These are phyloP conservation scores for Talaromyces sp. DNA, from an alignment of 2,329 filamentous ascomycete species.

Conservation along the genomic window DNA sequence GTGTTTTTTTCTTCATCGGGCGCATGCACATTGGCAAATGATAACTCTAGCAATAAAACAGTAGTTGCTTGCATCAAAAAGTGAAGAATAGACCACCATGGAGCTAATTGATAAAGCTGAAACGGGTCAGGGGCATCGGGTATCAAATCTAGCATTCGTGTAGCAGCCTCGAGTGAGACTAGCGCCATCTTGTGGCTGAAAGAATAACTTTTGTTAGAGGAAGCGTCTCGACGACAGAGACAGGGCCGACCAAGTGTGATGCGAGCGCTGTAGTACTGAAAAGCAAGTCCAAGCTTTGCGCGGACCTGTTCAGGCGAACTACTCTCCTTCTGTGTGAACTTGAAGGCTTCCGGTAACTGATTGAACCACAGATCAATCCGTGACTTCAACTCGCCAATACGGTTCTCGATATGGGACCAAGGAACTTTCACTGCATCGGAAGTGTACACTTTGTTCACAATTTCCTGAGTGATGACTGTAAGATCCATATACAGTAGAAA, in stretches of 20 bases:
- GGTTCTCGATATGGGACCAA: conserved; percentile 41
- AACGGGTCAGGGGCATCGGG: conserved; percentile 41
- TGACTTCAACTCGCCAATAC: conserved; percentile 37
- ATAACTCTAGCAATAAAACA: conserved; percentile 46
- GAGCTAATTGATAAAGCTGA: conserved; percentile 39
- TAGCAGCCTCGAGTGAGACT: conserved; percentile 39
- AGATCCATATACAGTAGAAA: conserved; percentile 42
- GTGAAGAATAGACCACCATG: conserved; percentile 47
- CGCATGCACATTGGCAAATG: conserved; percentile 44
- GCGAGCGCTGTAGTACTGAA: conserved; percentile 44
- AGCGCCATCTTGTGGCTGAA: conserved; percentile 42
- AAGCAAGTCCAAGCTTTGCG: conserved; percentile 40
- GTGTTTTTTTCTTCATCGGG: conserved; percentile 38
- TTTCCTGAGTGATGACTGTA: conserved; percentile 39
- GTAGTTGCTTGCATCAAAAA: conserved; percentile 45
- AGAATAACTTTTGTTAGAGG: conserved; percentile 25
- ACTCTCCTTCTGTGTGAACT: conserved; percentile 36
- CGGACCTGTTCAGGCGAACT: conserved; percentile 34
- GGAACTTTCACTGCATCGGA: conserved; percentile 37
- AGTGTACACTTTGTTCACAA: conserved; percentile 43
- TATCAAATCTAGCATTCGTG: conserved; percentile 39
- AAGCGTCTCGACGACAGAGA: conserved; percentile 44
- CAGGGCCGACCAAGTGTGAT: conserved; percentile 46
- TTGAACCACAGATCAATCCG: conserved; percentile 40
- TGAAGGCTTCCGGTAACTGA: conserved; percentile 35